phyloP scores from a whole-genome alignment of 2,329 filamentous ascomycete species.

The Ilyonectria sp. region DNA sequence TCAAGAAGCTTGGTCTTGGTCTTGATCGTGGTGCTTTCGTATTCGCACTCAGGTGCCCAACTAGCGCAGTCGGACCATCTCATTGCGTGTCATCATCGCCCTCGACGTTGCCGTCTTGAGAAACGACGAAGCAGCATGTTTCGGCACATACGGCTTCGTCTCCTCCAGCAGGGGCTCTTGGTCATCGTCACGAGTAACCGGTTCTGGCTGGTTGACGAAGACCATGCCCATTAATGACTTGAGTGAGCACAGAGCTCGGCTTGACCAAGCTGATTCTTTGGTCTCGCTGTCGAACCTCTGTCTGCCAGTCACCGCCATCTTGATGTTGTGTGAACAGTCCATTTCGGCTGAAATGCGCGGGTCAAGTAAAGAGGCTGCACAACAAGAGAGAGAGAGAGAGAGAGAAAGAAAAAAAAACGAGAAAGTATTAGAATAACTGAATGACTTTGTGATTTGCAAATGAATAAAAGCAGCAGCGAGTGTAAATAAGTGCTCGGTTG shows the following conservation, averaged over 20 bases:
- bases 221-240: constrained; percentile 28
- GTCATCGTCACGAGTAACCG: constrained; percentile 34
- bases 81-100: constrained; percentile 56
- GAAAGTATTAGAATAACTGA: no score
- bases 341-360: constrained; percentile 19
- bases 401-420: background rate
- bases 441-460: no score
- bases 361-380: background rate
- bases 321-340: constrained; percentile 33
- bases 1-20: background rate
- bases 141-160: constrained; percentile 49
- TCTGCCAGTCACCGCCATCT: constrained; percentile 33
- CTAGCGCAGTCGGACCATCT: constrained; percentile 25
- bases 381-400: background rate
- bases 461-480: background rate
- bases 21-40: background rate
- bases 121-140: constrained; percentile 59
- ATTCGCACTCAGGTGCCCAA: background rate
- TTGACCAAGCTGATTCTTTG: constrained; percentile 23
- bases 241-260: constrained; percentile 34
- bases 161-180: constrained; percentile 43
- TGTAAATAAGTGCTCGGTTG: background rate
- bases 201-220: background rate
- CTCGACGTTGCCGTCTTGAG: constrained; percentile 59
- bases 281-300: constrained; percentile 3